A percentile compares a stretch with the other conserved stretches of the same genome.
These are phyloP conservation scores for Luffa acutangula DNA, from an alignment of 306 rosid species.

Conservation along the genomic window DNA sequence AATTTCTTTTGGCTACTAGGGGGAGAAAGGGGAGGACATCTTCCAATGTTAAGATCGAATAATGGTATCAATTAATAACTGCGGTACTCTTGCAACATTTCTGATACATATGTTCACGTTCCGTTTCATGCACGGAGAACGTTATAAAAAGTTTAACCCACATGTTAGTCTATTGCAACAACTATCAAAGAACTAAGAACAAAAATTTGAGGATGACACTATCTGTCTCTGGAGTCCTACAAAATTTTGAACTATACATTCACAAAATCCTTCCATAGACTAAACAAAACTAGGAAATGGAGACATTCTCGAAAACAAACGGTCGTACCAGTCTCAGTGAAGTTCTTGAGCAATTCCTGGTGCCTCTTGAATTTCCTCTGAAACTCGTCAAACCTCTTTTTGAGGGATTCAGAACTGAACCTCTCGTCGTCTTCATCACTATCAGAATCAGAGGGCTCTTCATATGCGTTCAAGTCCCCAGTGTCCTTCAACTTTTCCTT, in stretches of 20 bases:
- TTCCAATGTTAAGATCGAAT: not conserved
- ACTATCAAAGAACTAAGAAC: not conserved
- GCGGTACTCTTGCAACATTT: not conserved
- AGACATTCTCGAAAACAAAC: not conserved
- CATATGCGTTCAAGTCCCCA: constrained; percentile 23
- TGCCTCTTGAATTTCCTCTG: constrained; percentile 59
- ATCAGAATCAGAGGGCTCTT: constrained; percentile 78
- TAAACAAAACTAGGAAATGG: not conserved
- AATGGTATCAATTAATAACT: not conserved
- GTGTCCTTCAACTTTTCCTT: constrained; percentile 33
- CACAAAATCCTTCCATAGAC: not conserved
- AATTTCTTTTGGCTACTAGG: not conserved
- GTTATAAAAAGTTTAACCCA: not conserved
- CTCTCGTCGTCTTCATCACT: constrained; percentile 61
- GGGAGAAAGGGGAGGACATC: not conserved
- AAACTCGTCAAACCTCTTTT: constrained; percentile 31
- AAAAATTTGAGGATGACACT: not conserved
- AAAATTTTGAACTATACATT: not conserved
- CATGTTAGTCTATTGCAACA: not conserved
- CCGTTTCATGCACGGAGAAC: not conserved
- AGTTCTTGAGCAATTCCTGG: constrained; percentile 44
- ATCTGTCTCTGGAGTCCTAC: not conserved
- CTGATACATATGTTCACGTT: not conserved
- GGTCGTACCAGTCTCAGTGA: constrained; percentile 35
- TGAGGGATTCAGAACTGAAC: constrained; percentile 25